Evolutionary conservation across 2,329 filamentous ascomycete genomes (phyloP).

Genomic region (Trematosphaeria pertusa): DNA sequence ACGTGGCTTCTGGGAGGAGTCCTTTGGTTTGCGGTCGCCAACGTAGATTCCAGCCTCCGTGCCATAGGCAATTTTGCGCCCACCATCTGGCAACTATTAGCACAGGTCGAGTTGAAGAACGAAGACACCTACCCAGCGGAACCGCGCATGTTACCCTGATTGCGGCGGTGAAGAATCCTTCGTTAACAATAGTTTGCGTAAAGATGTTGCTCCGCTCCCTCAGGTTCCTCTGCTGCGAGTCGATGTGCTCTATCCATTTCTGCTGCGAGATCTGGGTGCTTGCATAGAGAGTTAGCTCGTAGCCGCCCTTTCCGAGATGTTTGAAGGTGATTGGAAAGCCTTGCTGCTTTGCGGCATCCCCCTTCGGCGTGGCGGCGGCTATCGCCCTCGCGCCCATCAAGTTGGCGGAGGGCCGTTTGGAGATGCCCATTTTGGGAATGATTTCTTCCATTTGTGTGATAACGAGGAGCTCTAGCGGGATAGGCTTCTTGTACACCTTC

Average conservation of each 20-base stretch:
- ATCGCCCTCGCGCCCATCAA: constrained; percentile 63
- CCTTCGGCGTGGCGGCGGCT: constrained; percentile 50
- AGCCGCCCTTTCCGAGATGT: constrained; percentile 93
- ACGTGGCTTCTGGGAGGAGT: constrained; percentile 73
- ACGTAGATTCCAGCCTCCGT: constrained; percentile 95
- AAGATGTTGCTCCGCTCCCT: constrained; percentile 77
- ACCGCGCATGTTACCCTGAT: constrained; percentile 95
- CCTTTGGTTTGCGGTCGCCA: constrained; percentile 87
- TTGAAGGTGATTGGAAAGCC: constrained; percentile 96
- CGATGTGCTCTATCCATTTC: constrained; percentile 97
- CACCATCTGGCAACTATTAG: constrained; percentile 71
- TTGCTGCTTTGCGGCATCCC: constrained; percentile 62
- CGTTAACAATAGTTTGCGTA: constrained; percentile 72
- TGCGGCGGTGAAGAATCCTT: constrained; percentile 86
- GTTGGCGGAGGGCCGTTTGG: constrained; percentile 88
- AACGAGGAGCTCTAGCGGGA: constrained; percentile 88
- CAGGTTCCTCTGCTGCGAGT: constrained; percentile 85
- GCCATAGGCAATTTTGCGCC: constrained; percentile 90
- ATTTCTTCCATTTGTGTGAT: constrained; percentile 98
- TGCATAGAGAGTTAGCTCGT: constrained; percentile 88
- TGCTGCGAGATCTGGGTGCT: constrained; percentile 84
- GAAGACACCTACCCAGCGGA: constrained; percentile 73
- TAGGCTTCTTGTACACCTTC: constrained; percentile 93
- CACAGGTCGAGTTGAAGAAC: constrained; percentile 1
- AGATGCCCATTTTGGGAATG: constrained; percentile 77